Evolutionary conservation across 352 stramenopile genomes (phyloP).

Genomic region (Phytophthora syringae): DNA sequence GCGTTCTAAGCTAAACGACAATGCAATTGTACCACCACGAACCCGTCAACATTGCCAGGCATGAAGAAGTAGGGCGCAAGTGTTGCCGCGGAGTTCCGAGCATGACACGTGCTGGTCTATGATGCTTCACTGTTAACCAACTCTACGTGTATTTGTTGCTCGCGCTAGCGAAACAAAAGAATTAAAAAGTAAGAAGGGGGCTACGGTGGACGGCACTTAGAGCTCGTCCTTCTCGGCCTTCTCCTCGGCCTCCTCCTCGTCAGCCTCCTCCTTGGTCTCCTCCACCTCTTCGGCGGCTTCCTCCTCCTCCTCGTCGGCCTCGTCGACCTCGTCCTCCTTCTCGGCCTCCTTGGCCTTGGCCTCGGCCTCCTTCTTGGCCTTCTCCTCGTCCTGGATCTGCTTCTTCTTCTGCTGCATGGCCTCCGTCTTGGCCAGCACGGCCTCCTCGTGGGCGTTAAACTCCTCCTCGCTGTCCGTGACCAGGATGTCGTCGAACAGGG

Average conservation of each 20-base stretch:
- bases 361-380: slow-evolving; percentile 71
- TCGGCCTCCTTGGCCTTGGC: slow-evolving; percentile 80
- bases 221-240: slow-evolving; percentile 58
- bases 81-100: too few species aligned
- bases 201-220: slow-evolving; percentile 20
- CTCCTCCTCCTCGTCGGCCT: slow-evolving; percentile 66
- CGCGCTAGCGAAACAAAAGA: slow-evolving; percentile 33
- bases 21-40: too few species aligned
- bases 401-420: slow-evolving; percentile 82
- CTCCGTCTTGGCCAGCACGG: slow-evolving; percentile 89
- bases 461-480: slow-evolving; percentile 97
- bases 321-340: slow-evolving; percentile 63
- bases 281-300: slow-evolving; percentile 22
- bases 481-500: slow-evolving; percentile 99
- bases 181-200: slow-evolving; percentile 35
- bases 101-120: too few species aligned
- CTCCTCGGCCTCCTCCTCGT: slow-evolving; percentile 29
- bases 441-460: slow-evolving; percentile 97
- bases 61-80: too few species aligned
- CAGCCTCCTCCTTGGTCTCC: slow-evolving; percentile 16
- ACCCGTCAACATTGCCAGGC: neutral
- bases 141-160: slow-evolving; percentile 40
- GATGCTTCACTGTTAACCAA: slow-evolving; percentile 29
- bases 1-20: too few species aligned
- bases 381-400: slow-evolving; percentile 78